Base-by-base conservation (phyloP, 2,329 filamentous ascomycete genomes). In the Scedosporium minutisporum region DNA sequence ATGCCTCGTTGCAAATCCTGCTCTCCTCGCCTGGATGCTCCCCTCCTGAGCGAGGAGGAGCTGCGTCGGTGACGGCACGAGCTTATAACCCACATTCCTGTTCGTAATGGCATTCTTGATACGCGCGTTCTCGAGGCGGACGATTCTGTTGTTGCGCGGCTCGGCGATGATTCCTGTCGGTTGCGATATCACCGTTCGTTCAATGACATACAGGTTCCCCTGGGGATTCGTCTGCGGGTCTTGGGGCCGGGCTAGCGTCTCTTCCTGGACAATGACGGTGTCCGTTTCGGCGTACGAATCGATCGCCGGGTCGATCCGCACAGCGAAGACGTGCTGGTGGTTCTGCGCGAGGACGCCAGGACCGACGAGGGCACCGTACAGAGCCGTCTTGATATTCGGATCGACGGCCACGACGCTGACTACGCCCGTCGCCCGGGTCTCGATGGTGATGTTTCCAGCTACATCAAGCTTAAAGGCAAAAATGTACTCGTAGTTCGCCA, bases 401-500 rank as follows among this genome's bases (percentile, higher is more conserved):
- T 83, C 82, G 62, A 88, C 86, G 66, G 82, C 80, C 25, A 85
- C 79, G 1, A 84, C 82, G 6, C 80, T 84, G 12, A 89, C 77
- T 48, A 90, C 84, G 2, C 87, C 87, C 0, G 87, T 90, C 0
- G 87, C 86, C 1, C 87, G 79, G 0, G 82, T 82, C 70, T 90
- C 86, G 51, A 87, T 75, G 0, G 78, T 79, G 58, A 90, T 80
- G 6, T 79, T 82, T 2, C 83, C 88, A 1, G 84, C 80, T 58
- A 86, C 84, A 66, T 87, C 81, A 62, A 90, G 82, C 65, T 78
- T 78, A 63, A 76, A 82, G 58, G 76, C 74, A 55, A 82, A 78
- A 3, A 81, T 74, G 64, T 82, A 90, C 69, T 90, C 87, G 73
- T 90, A 90, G 73, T 90, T 90, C 41, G 82, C 83, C 0, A 89